These are phyloP conservation scores for Saccharata proteae DNA, from an alignment of 2,329 filamentous ascomycete species.

Conservation along the genomic window DNA sequence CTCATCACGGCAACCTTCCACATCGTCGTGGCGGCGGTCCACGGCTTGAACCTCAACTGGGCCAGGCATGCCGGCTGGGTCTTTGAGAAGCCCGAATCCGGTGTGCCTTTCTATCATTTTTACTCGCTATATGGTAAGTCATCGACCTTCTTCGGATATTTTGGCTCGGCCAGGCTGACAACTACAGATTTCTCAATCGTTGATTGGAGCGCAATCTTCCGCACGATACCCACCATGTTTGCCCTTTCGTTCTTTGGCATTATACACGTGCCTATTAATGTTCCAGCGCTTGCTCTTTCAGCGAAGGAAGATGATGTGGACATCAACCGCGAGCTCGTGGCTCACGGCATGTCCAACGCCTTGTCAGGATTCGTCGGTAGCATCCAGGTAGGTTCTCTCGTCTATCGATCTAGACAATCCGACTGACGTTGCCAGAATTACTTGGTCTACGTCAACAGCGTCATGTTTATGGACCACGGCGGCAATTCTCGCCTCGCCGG, in stretches of 20 bases:
- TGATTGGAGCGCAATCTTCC: conserved; percentile 69
- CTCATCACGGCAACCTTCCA: conserved; percentile 67
- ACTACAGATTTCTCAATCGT: conserved; percentile 62
- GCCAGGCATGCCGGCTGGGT: conserved; percentile 76
- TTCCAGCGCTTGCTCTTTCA: conserved; percentile 81
- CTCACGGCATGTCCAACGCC: conserved; percentile 88
- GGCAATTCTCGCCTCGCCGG: conserved; percentile 80
- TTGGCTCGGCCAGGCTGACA: conserved; percentile 8
- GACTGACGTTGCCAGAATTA: conserved; percentile 57
- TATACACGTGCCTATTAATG: conserved; percentile 94
- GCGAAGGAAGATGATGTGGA: conserved; percentile 87
- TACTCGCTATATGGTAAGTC: conserved; percentile 82
- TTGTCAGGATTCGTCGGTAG: conserved; percentile 77
- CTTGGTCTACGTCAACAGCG: conserved; percentile 90
- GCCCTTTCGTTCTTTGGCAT: conserved; percentile 96
- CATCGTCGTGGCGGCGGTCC: conserved; percentile 57
- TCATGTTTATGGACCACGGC: conserved; percentile 91
- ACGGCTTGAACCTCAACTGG: conserved; percentile 52
- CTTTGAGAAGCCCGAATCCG: conserved; percentile 72
- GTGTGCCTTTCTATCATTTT: conserved; percentile 93
- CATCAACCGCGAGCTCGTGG: conserved; percentile 79
- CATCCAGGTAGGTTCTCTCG: conserved; percentile 46
- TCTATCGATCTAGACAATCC: background rate
- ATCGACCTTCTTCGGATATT: conserved; percentile 7
- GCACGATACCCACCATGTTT: conserved; percentile 87